Evolutionary conservation across 1,139 yeast species (phyloP).

Genomic region (Kodamaea derodonti): DNA sequence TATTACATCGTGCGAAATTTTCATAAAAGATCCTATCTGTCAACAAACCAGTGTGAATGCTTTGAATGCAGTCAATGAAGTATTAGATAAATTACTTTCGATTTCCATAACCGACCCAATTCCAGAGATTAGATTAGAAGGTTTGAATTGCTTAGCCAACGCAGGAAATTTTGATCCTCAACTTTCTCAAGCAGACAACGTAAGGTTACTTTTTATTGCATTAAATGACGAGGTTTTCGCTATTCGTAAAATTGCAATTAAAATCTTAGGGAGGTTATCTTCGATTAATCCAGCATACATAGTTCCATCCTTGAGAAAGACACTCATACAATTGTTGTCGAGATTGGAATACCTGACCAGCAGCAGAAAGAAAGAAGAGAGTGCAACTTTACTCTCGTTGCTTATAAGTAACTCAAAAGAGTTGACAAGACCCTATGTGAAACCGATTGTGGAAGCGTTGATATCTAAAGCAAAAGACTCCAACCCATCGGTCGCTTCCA

Average conservation of each 20-base stretch:
- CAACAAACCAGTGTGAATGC: constrained; percentile 83
- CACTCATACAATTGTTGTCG: constrained; percentile 79
- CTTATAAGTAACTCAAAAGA: constrained; percentile 76
- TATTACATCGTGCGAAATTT: constrained; percentile 76
- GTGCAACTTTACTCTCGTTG: constrained; percentile 70
- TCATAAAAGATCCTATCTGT: constrained; percentile 77
- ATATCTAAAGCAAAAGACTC: constrained; percentile 72
- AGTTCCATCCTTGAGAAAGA: constrained; percentile 85
- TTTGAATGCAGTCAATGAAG: constrained; percentile 78
- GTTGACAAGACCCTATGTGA: constrained; percentile 82
- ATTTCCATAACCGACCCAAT: constrained; percentile 89
- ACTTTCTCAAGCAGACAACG: constrained; percentile 89
- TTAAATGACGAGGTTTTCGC: constrained; percentile 86
- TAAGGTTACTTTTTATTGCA: constrained; percentile 79
- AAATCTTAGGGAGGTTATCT: constrained; percentile 78
- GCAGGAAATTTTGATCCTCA: constrained; percentile 85
- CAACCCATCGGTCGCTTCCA: constrained; percentile 77
- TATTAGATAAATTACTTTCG: constrained; percentile 73
- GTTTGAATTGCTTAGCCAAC: constrained; percentile 57
- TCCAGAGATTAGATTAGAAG: constrained; percentile 78
- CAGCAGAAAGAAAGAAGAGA: constrained; percentile 80
- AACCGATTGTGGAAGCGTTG: constrained; percentile 81
- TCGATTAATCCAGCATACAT: constrained; percentile 91
- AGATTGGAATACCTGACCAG: constrained; percentile 78
- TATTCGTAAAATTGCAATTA: constrained; percentile 76